Evolutionary conservation across 495 filamentous ascomycete genomes (phyloP), one percentile per base, ranked within the genome.

Genomic region (Podospora appendiculata): DNA sequence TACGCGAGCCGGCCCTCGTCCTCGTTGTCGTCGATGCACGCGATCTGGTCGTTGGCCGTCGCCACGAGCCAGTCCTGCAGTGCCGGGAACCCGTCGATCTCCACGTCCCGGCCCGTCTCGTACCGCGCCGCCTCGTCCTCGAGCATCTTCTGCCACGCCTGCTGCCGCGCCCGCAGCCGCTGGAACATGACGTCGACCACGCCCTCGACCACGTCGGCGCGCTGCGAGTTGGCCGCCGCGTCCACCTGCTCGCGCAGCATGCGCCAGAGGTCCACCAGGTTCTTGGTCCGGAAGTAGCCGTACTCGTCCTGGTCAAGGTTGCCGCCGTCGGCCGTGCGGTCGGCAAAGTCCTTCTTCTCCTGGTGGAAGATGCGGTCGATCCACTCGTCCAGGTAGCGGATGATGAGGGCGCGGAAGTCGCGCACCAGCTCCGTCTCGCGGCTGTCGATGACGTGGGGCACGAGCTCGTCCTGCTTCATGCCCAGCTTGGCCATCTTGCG

Each of bases 21-120:
- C 52, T 83, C 83, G 51, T 79, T 80, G 65, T 96, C 93, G 64
- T 96, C 91, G 62, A 96, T 96, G 69, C 89, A 95, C 49, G 88
- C 88, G 58, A 99, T 96, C 65, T 99, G 93, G 68, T 99, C 93
- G 69, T 97, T 99, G 53, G 93, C 93, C 47, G 94, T 87, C n/a
- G 92, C 90, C 18, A 97, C 80, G 41, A 97, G 81, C 87, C 90
- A 97, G 67, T 95, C 90, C 70, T 95, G 89, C 34, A 95, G 68
- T 8, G 82, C 67, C 60, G 88, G 85, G 46, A 94, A 78, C 6
- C 88, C 87, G 54, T 97, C 94, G 18, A 83, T 59, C 47, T 88
- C 84, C 10, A 83, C 75, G 8, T 82, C 76, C 4, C 71, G 67
- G 25, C 79, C 77, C 8, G 67, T 64, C 55, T 81, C 79, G 63